phyloP scores from a whole-genome alignment of 768 basidiomycete genomes.

The Podaxis sp. region DNA sequence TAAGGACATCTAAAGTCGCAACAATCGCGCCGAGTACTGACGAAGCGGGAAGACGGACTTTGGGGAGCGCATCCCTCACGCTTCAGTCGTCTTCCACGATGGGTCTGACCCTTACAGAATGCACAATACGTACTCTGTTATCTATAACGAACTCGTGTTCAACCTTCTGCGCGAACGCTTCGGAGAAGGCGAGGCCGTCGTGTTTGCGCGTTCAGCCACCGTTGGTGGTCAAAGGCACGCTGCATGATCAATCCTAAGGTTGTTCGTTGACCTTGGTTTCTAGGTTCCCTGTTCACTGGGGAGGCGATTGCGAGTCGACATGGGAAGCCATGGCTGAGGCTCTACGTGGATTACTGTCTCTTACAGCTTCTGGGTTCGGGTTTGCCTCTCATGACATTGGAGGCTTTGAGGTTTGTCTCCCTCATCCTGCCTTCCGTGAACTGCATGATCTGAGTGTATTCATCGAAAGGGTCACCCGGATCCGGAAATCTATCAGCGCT shows the following conservation, averaged over 20 bases:
- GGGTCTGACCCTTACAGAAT: slow-evolving; percentile 66
- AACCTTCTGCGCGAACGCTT: slow-evolving; percentile 52
- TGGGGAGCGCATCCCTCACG: slow-evolving; percentile 73
- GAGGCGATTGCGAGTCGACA: slow-evolving; percentile 75
- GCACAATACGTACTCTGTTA: slow-evolving; percentile 70
- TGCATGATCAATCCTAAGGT: not conserved
- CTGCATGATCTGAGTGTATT: not conserved
- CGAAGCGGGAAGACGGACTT: slow-evolving; percentile 58
- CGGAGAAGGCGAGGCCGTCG: slow-evolving; percentile 63
- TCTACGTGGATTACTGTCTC: slow-evolving; percentile 61
- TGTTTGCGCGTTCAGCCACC: slow-evolving; percentile 69
- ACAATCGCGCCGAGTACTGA: not conserved
- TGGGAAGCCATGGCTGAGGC: slow-evolving; percentile 81
- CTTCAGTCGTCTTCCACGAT: slow-evolving; percentile 59
- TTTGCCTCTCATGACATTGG: slow-evolving; percentile 78
- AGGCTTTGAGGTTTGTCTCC: slow-evolving; percentile 57
- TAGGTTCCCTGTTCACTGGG: slow-evolving; percentile 56
- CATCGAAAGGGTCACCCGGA: slow-evolving; percentile 57
- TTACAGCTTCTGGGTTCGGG: slow-evolving; percentile 67
- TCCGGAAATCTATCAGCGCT: slow-evolving; percentile 69
- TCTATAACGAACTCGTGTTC: slow-evolving; percentile 74
- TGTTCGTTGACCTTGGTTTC: not conserved
- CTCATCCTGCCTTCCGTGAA: not conserved
- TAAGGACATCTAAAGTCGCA: slow-evolving; percentile 18
- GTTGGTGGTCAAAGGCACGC: slow-evolving; percentile 64